Percentiles rank a stretch among this genome's conserved stretches.
Evolutionary conservation across 2,329 filamentous ascomycete species (phyloP).

Genomic region (Penicillium sp.): DNA sequence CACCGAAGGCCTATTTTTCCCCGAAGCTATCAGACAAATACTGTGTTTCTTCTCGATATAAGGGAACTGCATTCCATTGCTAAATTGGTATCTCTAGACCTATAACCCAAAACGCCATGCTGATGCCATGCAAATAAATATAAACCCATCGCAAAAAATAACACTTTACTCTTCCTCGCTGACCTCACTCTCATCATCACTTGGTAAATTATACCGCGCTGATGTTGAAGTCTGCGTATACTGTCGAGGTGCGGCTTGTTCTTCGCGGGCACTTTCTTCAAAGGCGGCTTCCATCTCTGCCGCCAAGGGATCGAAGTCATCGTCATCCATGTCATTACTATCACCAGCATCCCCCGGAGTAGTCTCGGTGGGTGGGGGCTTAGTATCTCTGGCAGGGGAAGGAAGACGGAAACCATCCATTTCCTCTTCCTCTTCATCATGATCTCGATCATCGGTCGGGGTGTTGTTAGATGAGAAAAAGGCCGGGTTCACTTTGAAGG

Average conservation of each 20-base stretch:
- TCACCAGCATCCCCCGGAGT: conserved; percentile 21
- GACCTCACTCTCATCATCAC: conserved; percentile 66
- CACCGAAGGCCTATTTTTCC: no score
- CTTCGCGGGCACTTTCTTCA: conserved; percentile 46
- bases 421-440: conserved; percentile 29
- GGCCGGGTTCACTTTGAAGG: conserved; percentile 45
- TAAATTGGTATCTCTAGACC: conserved; percentile 20
- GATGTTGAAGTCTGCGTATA: conserved; percentile 32
- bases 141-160: background rate
- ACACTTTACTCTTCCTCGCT: conserved; percentile 64
- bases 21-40: no score
- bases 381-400: conserved; percentile 38
- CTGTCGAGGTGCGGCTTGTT: conserved; percentile 45
- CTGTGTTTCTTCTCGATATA: no score
- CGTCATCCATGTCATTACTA: conserved; percentile 44
- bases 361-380: conserved; percentile 13
- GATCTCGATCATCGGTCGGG: conserved; percentile 37
- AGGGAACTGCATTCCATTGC: background rate
- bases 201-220: conserved; percentile 39
- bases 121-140: conserved; percentile 18
- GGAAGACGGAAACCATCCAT: conserved; percentile 39
- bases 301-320: conserved; percentile 55
- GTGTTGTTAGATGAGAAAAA: conserved; percentile 49
- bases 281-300: conserved; percentile 63
- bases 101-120: conserved; percentile 21